Conservation (phyloP, 129 eudicot genomes). For the Ambrosia artemisiifolia region DNA sequence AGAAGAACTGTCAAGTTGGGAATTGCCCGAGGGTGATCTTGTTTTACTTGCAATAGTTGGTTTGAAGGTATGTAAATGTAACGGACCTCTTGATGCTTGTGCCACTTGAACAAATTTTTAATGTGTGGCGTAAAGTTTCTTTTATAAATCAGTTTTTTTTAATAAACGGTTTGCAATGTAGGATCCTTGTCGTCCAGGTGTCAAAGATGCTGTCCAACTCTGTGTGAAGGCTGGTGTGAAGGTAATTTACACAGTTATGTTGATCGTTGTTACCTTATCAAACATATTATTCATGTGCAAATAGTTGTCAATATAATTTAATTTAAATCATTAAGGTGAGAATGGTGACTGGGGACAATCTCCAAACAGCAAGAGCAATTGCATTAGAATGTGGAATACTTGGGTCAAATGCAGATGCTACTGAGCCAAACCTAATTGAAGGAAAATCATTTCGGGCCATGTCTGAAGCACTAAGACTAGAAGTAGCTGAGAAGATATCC, state of each 20-base stretch:
- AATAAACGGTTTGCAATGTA: slow-evolving; percentile 23
- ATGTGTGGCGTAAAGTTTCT: not conserved
- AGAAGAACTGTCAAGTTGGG: slow-evolving; percentile 64
- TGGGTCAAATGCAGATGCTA: slow-evolving; percentile 66
- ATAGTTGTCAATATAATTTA: not conserved
- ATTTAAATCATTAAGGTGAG: slow-evolving; percentile 53
- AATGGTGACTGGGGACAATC: slow-evolving; percentile 97
- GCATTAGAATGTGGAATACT: slow-evolving; percentile 95
- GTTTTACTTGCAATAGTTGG: slow-evolving; percentile 84
- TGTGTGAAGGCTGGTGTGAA: slow-evolving; percentile 85
- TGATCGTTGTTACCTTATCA: not conserved
- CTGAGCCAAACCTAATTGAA: slow-evolving; percentile 80
- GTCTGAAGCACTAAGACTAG: slow-evolving; percentile 55
- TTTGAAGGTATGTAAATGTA: slow-evolving; percentile 51
- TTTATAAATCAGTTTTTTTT: not conserved
- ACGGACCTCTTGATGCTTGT: not conserved
- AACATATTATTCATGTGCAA: not conserved
- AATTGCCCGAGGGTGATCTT: slow-evolving; percentile 70
- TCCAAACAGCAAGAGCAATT: slow-evolving; percentile 87
- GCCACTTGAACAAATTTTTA: not conserved
- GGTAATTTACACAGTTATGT: slow-evolving; percentile 33
- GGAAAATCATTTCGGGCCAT: slow-evolving; percentile 77
- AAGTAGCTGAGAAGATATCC: slow-evolving; percentile 66
- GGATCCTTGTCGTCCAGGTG: slow-evolving; percentile 98
- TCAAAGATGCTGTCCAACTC: slow-evolving; percentile 67